These are phyloP conservation scores for Agaricus subrufescens DNA, from an alignment of 768 basidiomycete genomes.

Conservation along the genomic window DNA sequence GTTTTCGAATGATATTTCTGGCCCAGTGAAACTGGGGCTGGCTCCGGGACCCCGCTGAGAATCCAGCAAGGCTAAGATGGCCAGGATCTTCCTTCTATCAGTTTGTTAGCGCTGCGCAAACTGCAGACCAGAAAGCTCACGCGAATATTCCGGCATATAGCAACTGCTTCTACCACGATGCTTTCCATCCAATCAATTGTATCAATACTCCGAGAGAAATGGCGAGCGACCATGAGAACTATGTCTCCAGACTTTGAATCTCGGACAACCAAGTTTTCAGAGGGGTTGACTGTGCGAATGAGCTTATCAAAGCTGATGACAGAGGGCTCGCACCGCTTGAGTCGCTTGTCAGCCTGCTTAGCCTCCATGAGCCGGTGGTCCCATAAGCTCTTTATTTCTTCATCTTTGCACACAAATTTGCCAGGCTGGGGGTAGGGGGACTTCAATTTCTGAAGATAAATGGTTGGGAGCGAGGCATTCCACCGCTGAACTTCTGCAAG, in stretches of 20 bases:
- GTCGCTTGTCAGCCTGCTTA: not conserved
- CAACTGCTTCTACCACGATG: not conserved
- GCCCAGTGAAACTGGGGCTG: conserved; percentile 5
- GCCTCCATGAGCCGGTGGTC: not conserved
- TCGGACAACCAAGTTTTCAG: not conserved
- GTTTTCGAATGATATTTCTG: no score
- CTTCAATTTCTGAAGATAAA: not conserved
- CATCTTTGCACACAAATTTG: not conserved
- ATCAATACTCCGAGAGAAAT: not conserved
- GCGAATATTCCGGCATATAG: not conserved
- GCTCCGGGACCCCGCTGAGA: conserved; percentile 12
- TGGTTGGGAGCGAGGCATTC: no score
- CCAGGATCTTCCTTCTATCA: conserved; percentile 16
- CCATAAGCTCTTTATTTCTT: not conserved
- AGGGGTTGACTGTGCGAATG: not conserved
- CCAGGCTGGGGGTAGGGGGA: not conserved
- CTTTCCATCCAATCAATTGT: not conserved
- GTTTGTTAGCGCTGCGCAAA: not conserved
- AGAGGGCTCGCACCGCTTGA: not conserved
- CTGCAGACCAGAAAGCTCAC: not conserved
- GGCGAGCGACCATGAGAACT: not conserved
- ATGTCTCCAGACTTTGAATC: not conserved
- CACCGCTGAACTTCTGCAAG: no score
- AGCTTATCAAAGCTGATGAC: not conserved
- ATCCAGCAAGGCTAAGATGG: conserved; percentile 9